These are phyloP conservation scores for Backusella psychrophila DNA, from an alignment of 192 early-diverging fungal species.

Conservation along the genomic window DNA sequence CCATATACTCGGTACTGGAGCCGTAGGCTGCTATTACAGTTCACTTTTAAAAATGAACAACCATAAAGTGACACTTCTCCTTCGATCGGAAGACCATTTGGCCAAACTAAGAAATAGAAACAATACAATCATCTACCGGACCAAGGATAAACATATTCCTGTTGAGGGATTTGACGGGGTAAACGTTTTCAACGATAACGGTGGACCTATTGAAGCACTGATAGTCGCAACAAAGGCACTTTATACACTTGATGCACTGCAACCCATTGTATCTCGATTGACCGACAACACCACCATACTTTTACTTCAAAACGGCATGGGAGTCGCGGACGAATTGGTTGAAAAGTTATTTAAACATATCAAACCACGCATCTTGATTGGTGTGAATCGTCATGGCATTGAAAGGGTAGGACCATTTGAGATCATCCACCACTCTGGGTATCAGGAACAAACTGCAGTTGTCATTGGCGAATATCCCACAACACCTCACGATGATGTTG, in stretches of 20 bases:
- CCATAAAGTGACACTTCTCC: conserved; percentile 54
- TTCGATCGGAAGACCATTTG: conserved; percentile 35
- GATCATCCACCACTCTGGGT: conserved; percentile 24
- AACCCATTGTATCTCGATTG: conserved; percentile 42
- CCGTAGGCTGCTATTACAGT: conserved; percentile 63
- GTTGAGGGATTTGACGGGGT: not conserved
- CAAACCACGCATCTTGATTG: conserved; percentile 11
- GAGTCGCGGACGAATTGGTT: conserved; percentile 46
- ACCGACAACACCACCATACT: conserved; percentile 41
- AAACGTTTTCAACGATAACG: not conserved
- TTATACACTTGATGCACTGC: conserved; percentile 46
- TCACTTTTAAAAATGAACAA: conserved; percentile 45
- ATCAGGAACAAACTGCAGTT: conserved; percentile 14
- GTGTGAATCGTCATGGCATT: conserved; percentile 30
- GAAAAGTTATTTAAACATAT: not conserved
- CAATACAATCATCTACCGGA: conserved; percentile 10
- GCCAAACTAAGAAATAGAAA: conserved; percentile 1
- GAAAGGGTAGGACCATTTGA: conserved; percentile 21
- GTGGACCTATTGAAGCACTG: conserved; percentile 41
- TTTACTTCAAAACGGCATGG: conserved; percentile 68
- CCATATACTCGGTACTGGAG: conserved; percentile 70
- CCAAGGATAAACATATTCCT: not conserved
- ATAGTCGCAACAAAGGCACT: conserved; percentile 65
- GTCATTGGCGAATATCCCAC: not conserved
- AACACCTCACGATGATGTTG: not conserved